phyloP scores from a whole-genome alignment of 768 basidiomycete species.

The Termitomyces sp. region DNA sequence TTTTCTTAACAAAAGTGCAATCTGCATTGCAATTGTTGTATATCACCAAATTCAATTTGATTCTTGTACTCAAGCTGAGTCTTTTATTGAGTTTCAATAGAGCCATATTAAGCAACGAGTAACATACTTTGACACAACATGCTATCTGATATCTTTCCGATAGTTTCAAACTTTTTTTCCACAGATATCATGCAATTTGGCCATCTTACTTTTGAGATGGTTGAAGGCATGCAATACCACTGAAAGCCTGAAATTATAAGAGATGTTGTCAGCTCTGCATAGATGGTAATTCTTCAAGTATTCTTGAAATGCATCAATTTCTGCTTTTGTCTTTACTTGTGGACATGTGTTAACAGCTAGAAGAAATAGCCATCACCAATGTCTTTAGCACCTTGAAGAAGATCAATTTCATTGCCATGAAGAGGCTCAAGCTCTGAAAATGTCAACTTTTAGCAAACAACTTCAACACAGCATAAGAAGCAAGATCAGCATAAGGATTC shows the following conservation, averaged over 20 bases:
- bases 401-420: neutral
- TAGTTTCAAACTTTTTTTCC: slow-evolving; percentile 5
- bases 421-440: slow-evolving; percentile 14
- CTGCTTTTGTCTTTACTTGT: neutral
- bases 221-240: slow-evolving; percentile 9
- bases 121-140: slow-evolving; percentile 1
- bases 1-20: neutral
- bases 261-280: slow-evolving; percentile 3
- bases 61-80: slow-evolving; percentile 2
- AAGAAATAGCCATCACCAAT: slow-evolving; percentile 18
- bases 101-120: neutral
- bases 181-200: slow-evolving; percentile 16
- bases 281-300: neutral
- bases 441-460: slow-evolving; percentile 18
- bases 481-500: slow-evolving; percentile 17
- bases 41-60: slow-evolving; percentile 8
- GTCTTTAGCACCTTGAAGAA: slow-evolving; percentile 9
- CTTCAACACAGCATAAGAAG: slow-evolving; percentile 10
- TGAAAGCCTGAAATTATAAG: neutral
- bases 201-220: slow-evolving; percentile 13
- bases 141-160: neutral
- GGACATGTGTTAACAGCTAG: slow-evolving; percentile 12
- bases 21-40: slow-evolving; percentile 8
- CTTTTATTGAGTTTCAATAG: neutral
- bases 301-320: neutral